Evolutionary conservation across 495 filamentous ascomycete genomes (phyloP), one percentile per base, ranked within the genome.

Genomic region (Schizothecium vesticola): DNA sequence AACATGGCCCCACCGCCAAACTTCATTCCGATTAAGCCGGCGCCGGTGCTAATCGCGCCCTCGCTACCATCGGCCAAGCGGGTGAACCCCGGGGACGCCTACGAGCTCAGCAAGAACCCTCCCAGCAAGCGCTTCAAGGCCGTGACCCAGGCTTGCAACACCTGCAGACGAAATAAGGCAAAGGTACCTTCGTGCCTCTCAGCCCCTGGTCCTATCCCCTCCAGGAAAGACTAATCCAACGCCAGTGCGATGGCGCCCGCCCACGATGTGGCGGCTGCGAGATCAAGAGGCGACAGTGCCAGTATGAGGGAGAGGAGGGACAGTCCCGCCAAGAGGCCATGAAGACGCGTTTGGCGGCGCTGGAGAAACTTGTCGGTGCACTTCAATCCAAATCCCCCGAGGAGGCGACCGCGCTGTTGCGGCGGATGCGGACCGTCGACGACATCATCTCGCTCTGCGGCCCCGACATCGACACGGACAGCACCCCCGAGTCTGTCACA

Each of bases 221-320:
- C 24, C 21, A 21, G 10, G 3, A 16, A 8, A 16, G 16, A 13
- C 10, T 55, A 28, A 22, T 28, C 8, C n/a, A 19, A 10, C 22
- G n/a, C 19, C 43, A 74, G 75, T 77, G 75, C 22, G 75, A 77
- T 58, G 74, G 75, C 51, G 67, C 56, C 24, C 74, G 75, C 0
- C 75, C 75, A 0, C 64, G 67, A 61, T 77, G 75, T 63, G 63
- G 71, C 12, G 68, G 61, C 11, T 77, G 75, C 60, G 61, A 56
- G 12, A 31, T 70, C 19, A 71, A 70, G 56, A 56, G 55, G 3
- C 58, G 63, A 13, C 59, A 65, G 8, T 77, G 75, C 29, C 55
- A 67, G 22, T 77, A 76, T 31, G 72, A 76, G n/a, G 74, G 74
- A 36, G 70, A 75, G 24, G 74, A 61, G 4, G 74, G 75, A 60